A percentile compares a stretch with the other conserved stretches of the same genome.
These are phyloP conservation scores for Ascoidea rubescens DNA, from an alignment of 805 yeast genomes.

Conservation along the genomic window DNA sequence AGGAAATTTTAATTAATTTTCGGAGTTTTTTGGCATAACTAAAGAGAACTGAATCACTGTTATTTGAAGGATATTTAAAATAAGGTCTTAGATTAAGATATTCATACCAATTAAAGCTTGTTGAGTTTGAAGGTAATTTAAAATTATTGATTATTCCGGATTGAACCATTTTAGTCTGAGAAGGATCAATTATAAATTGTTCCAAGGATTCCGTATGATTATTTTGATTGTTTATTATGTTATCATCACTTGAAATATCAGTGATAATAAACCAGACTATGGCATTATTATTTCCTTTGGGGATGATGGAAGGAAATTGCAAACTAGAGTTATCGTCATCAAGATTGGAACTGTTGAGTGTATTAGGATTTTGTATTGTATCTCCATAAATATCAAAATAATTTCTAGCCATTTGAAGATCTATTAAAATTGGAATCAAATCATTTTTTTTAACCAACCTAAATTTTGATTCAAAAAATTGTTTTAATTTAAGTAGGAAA, in stretches of 20 bases:
- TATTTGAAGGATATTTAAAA: conserved; percentile 20
- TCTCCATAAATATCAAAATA: conserved; percentile 24
- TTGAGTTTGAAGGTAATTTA: conserved; percentile 19
- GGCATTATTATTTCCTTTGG: conserved; percentile 50
- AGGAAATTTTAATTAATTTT: conserved; percentile 41
- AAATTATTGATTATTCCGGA: conserved; percentile 35
- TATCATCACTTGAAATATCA: conserved; percentile 28
- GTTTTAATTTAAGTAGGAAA: conserved; percentile 45
- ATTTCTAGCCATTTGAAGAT: conserved; percentile 42
- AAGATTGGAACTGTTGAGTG: neutral
- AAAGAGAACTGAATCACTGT: conserved; percentile 17
- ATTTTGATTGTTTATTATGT: conserved; percentile 10
- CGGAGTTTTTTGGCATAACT: conserved; percentile 35
- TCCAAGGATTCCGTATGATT: neutral
- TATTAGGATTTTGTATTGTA: conserved; percentile 5
- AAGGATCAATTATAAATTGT: conserved; percentile 52
- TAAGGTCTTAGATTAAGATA: conserved; percentile 30
- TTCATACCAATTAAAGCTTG: conserved; percentile 24
- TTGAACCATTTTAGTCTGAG: conserved; percentile 54
- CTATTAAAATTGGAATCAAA: conserved; percentile 65
- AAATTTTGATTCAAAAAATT: conserved; percentile 40
- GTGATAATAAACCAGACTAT: conserved; percentile 79
- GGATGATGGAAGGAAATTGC: conserved; percentile 25
- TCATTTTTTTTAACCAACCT: conserved; percentile 57
- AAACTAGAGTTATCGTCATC: neutral